A percentile compares a stretch with the other conserved stretches of the same genome.
These are phyloP conservation scores for Cryptococcus sp. DNA, from an alignment of 1,284 basidiomycete genomes.

Conservation along the genomic window DNA sequence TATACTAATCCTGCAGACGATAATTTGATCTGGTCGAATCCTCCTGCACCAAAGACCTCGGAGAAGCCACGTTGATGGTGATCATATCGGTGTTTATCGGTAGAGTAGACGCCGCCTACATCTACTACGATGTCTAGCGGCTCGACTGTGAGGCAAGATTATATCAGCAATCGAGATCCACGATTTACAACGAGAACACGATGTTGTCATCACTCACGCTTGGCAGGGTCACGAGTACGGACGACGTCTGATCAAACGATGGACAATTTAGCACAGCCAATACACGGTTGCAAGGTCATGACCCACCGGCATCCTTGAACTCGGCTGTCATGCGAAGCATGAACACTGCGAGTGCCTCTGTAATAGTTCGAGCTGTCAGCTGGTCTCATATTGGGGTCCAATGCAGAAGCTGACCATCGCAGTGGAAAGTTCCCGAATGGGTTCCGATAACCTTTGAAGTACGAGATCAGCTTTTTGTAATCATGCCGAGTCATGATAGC, in stretches of 20 bases:
- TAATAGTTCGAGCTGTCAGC: too few relatives aligned
- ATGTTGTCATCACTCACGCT: conserved; percentile 51
- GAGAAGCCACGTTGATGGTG: conserved; percentile 95
- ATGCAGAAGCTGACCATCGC: conserved; percentile 69
- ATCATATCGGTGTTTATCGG: conserved; percentile 77
- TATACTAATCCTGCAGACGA: conserved; percentile 92
- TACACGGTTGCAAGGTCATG: neutral
- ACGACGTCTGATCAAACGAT: conserved; percentile 62
- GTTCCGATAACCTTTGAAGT: conserved; percentile 67
- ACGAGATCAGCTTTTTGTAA: neutral
- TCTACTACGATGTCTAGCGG: conserved; percentile 96
- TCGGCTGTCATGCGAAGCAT: conserved; percentile 75
- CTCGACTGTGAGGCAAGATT: conserved; percentile 58
- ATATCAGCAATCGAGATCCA: neutral
- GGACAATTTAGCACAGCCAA: neutral
- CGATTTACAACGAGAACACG: neutral
- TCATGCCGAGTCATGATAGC: neutral
- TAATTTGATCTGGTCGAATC: conserved; percentile 69
- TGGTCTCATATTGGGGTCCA: conserved; percentile 2
- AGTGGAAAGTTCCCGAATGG: conserved; percentile 94
- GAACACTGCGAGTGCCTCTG: conserved; percentile 59
- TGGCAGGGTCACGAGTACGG: conserved; percentile 75
- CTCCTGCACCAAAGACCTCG: conserved; percentile 81
- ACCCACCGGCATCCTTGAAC: conserved; percentile 72
- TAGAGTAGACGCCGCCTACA: conserved; percentile 91